Evolutionary conservation across 2,329 filamentous ascomycete species (phyloP).

Genomic region (Domatiomyces catenatus): DNA sequence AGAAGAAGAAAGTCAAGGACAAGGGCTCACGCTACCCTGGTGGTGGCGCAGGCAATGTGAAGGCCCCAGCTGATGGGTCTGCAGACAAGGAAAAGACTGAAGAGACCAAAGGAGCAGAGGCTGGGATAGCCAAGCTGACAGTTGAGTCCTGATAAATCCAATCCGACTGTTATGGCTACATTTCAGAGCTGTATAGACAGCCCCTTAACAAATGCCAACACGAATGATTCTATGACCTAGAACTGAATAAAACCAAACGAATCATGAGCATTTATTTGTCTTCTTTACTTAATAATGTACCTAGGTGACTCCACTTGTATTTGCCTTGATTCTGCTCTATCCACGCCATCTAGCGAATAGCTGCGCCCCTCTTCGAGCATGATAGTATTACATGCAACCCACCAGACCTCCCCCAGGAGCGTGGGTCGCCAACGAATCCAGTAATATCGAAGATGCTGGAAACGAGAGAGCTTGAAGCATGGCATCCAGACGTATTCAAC

Average conservation of each 20-base stretch:
- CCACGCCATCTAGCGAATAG: too few species aligned
- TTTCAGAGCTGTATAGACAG: neutral
- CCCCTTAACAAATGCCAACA: too few species aligned
- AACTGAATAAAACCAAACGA: too few species aligned
- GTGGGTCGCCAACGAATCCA: neutral
- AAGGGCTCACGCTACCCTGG: conserved; percentile 53
- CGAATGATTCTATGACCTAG: too few species aligned
- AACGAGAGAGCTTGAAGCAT: too few species aligned
- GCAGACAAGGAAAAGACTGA: conserved; percentile 12
- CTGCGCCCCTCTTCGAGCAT: neutral
- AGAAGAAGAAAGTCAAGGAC: conserved; percentile 57
- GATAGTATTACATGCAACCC: neutral
- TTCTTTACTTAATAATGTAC: too few species aligned
- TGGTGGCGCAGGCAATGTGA: conserved; percentile 26
- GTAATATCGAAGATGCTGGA: neutral
- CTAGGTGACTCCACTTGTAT: too few species aligned
- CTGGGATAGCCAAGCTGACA: neutral
- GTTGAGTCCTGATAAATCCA: neutral
- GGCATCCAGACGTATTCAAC: too few species aligned
- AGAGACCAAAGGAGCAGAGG: conserved; percentile 45
- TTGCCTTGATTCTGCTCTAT: too few species aligned
- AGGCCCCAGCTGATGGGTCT: conserved; percentile 12
- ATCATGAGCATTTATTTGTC: too few species aligned
- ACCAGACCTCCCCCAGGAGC: neutral
- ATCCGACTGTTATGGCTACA: too few species aligned